phyloP scores from a whole-genome alignment of 768 basidiomycete species.

The Trametes sanguinea region DNA sequence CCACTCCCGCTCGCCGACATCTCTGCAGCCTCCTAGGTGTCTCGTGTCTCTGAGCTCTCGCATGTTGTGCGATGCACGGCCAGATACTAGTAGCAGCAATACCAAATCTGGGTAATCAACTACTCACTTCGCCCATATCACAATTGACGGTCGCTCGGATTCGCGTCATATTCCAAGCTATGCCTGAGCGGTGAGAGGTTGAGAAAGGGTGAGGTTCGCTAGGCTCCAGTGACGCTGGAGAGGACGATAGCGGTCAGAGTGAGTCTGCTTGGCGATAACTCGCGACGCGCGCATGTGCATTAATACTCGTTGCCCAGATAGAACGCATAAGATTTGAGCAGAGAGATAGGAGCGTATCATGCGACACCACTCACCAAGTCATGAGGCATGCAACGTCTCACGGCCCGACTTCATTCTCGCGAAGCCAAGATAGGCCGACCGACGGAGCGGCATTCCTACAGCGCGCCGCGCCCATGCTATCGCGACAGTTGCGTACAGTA shows the following conservation, averaged over 20 bases:
- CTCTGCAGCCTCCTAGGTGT: slow-evolving; percentile 20
- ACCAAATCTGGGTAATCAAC: neutral
- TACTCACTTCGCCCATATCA: slow-evolving; percentile 37
- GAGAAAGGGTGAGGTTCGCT: neutral
- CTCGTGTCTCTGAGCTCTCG: slow-evolving; percentile 11
- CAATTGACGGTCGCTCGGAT: slow-evolving; percentile 36
- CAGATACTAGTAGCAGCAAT: too few relatives aligned
- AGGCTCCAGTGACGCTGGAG: too few relatives aligned
- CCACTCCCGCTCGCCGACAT: too few relatives aligned
- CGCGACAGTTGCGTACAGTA: neutral
- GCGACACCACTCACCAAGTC: too few relatives aligned
- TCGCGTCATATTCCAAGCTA: neutral
- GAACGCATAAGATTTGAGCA: neutral
- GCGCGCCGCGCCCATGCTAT: neutral
- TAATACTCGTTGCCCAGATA: neutral
- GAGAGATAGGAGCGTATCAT: too few relatives aligned
- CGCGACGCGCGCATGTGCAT: neutral
- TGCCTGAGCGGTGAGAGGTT: neutral
- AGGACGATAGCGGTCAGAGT: too few relatives aligned
- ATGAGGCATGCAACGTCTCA: too few relatives aligned
- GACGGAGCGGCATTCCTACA: neutral
- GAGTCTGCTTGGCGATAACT: too few relatives aligned
- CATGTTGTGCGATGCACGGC: too few relatives aligned
- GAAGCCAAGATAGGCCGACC: too few relatives aligned
- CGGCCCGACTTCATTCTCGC: too few relatives aligned